Base-by-base conservation (phyloP, 2,329 filamentous ascomycete genomes). In the Exophiala aquamarina region DNA sequence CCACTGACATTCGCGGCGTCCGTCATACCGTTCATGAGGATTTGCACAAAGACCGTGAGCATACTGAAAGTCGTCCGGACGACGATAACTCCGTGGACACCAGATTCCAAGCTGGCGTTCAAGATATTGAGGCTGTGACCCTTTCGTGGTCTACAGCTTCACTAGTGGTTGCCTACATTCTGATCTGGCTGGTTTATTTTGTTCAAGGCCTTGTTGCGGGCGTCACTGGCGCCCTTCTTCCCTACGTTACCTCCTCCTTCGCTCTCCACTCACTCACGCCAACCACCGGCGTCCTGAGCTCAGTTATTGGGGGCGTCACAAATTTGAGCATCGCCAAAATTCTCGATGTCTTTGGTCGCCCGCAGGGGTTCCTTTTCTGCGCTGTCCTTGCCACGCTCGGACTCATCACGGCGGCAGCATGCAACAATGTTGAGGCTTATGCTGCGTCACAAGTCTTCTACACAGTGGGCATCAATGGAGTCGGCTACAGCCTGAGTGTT, bases 261-360 rank as follows among this genome's bases (percentile, higher is more conserved):
- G 52, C 67, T 17, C 59, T 66, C 4, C 78, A 82, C 56, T 77
- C 76, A 1, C 66, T 81, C 41, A 71, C 75, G 1, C 67, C 76
- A 0, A 71, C 76, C 8, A 77, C 76, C 9, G 62, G 62, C 34
- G 73, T 83, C 50, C 68, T 83, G 38, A 67, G 77, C 14, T 71
- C 63, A 48, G 64, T 82, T 26, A 74, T 84, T 34, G 74, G 72
- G 20, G 81, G 78, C 26, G 66, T 82, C n/a, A n/a, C n/a, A 17
- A 79, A 79, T 58, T 68, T 84, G 11, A 75, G 79, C 2, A 67
- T 79, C 20, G 79, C 81, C 43, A 84, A 83, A 62, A 67, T 83
- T 14, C 68, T 84, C 44, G 76, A 84, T 64, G 68, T 81, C 36
- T 84, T 76, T 73, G 82, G 79, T 17, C 76, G 81, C n/a, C 70